Evolutionary conservation across 768 basidiomycete genomes (phyloP).

Genomic region (Hypsizygus marmoreus): DNA sequence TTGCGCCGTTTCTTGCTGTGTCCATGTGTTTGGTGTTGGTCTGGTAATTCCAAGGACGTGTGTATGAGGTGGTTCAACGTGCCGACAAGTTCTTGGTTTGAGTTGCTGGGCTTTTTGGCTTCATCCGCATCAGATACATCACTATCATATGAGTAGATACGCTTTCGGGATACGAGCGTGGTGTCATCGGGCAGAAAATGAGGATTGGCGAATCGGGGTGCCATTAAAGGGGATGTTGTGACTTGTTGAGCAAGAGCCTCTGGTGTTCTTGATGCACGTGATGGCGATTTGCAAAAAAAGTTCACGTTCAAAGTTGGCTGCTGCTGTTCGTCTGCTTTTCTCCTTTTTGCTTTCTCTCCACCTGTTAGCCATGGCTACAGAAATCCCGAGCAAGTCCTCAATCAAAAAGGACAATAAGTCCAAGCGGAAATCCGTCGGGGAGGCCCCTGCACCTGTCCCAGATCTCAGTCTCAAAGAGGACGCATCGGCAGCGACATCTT

Average conservation of each 20-base stretch:
- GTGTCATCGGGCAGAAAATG: conserved; percentile 37
- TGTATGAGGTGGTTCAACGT: conserved; percentile 21
- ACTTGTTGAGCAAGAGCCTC: conserved; percentile 13
- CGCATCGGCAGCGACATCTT: conserved; percentile 12
- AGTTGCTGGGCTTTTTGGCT: conserved; percentile 10
- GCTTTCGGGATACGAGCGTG: conserved; percentile 37
- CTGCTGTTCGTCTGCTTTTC: conserved; percentile 3
- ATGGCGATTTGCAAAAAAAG: conserved; percentile 12
- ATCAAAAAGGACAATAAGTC: conserved; percentile 25
- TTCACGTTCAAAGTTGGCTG: conserved; percentile 8
- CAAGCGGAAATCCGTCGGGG: conserved; percentile 23
- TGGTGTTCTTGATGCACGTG: conserved; percentile 18
- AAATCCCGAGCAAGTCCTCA: conserved; percentile 14
- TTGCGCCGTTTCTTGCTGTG: conserved; percentile 13
- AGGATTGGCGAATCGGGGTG: conserved; percentile 49
- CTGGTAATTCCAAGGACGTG: conserved; percentile 8
- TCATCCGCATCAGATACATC: conserved; percentile 1
- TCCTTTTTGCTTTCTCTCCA: not conserved
- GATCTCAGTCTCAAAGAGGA: conserved; percentile 4
- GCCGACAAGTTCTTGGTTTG: conserved; percentile 15
- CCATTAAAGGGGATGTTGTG: conserved; percentile 21
- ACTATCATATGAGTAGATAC: conserved; percentile 21
- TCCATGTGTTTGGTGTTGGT: not conserved
- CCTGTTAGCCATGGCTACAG: conserved; percentile 16
- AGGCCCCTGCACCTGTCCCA: conserved; percentile 3